A percentile compares a stretch with the other conserved stretches of the same genome.
Conservation (phyloP, 2,329 filamentous ascomycete genomes). For the Diaporthe sp. region DNA sequence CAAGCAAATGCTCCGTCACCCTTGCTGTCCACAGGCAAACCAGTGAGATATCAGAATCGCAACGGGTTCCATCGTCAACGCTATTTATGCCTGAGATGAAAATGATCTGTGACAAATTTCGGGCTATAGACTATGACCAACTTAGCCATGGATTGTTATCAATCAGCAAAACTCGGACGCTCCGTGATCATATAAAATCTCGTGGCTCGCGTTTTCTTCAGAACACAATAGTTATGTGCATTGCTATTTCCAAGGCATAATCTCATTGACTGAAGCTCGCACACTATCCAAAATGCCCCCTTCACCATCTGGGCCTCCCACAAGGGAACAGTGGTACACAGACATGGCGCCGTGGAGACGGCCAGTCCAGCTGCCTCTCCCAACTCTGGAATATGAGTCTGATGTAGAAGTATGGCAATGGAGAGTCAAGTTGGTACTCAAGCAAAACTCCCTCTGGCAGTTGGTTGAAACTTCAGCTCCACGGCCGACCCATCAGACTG, state of each 20-base stretch:
- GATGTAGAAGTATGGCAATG: background rate
- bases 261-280: background rate
- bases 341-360: background rate
- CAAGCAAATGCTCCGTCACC: background rate
- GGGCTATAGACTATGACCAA: background rate
- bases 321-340: background rate
- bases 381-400: background rate
- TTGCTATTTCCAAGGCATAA: background rate
- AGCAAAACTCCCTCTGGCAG: background rate
- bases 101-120: background rate
- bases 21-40: background rate
- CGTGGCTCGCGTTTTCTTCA: background rate
- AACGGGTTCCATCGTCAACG: background rate
- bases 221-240: too few relatives aligned
- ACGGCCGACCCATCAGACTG: background rate
- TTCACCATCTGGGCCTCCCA: background rate
- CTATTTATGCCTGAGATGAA: background rate
- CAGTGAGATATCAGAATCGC: background rate
- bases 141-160: background rate
- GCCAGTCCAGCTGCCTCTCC: background rate
- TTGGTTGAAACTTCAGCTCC: background rate
- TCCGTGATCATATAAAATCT: background rate
- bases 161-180: background rate
- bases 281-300: background rate
- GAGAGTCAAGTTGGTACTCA: background rate